Base-by-base conservation (phyloP, 345 rosid species). In the Lagerstroemia speciosa region DNA sequence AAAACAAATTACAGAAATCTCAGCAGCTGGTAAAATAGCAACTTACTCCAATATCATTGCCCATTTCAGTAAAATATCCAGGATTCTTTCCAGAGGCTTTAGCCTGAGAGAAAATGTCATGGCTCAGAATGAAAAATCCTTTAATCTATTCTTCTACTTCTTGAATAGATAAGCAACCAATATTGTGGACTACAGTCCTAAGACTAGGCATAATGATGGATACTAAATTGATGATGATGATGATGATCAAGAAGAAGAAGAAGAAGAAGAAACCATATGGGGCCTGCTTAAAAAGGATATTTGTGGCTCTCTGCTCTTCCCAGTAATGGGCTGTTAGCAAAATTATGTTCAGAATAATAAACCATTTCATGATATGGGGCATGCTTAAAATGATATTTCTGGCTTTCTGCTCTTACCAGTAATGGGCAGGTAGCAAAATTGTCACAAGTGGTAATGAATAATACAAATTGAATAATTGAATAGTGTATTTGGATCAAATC, bases 61-160 rank as follows among this genome's bases (percentile, higher is more conserved):
- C 91, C 78, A 74, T 78, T 79, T 75, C 79, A 74, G 57, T 73
- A 79, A 73, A 88, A 67, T 86, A 88, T 69, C 70, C 81, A 66
- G 93, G 85, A 67, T 85, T 86, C 79, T 70, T 90, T 67, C 97
- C 97, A 37, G 89, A 90, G 79, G 98, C 92, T 83, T 93, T 93
- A 62, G 85, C 97, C 98, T 93, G 83, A 75, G 77, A 78, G 48
- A 68, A 38, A 52, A 69, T 15, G 58, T 30, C 50, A 40, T 66
- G 30, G 53, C 6, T 52, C 30, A 20, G 55, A 53, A 31, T 67
- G 38, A 52, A 24, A 67, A 50, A 9, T 53, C 29, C 60, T 53
- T n/a, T 53, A 10, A 58, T 58, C 20, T 6, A n/a, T 58, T 53
- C 16, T 27, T 58, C 63, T 27, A 14, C 63, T 12, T 58, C 32